These are phyloP conservation scores for Ogataea glucozyma DNA, from an alignment of 805 yeast species.

Conservation along the genomic window DNA sequence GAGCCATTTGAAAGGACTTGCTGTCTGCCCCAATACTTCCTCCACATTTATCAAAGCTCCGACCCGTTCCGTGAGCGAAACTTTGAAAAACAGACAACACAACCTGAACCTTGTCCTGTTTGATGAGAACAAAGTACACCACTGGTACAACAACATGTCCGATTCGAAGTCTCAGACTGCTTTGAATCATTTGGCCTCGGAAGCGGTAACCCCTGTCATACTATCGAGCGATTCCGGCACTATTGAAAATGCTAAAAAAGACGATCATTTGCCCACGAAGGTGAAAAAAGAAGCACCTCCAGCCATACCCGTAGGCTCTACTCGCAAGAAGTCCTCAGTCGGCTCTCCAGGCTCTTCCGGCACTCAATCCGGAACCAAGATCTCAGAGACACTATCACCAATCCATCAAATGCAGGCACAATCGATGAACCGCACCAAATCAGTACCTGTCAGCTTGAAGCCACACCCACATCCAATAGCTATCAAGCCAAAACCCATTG, in stretches of 20 bases:
- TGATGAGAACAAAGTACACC: not conserved
- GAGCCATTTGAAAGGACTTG: not conserved
- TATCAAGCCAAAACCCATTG: slow-evolving; percentile 31
- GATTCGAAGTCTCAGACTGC: not conserved
- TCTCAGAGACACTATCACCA: not conserved
- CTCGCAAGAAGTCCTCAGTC: not conserved
- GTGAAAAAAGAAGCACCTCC: not conserved
- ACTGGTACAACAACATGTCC: not conserved
- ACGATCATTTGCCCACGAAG: not conserved
- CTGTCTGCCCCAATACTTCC: slow-evolving; percentile 3
- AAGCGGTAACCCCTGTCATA: slow-evolving; percentile 4
- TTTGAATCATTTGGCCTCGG: not conserved
- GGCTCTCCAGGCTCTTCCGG: not conserved
- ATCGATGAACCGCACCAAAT: slow-evolving; percentile 14
- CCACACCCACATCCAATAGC: slow-evolving; percentile 32
- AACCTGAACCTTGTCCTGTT: not conserved
- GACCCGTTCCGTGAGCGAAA: not conserved
- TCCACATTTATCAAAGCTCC: slow-evolving; percentile 2
- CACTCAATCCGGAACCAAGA: not conserved
- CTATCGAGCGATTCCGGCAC: not conserved
- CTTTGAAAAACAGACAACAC: not conserved
- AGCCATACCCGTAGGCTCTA: not conserved
- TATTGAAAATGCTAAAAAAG: not conserved
- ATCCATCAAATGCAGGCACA: slow-evolving; percentile 1
- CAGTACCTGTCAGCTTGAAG: slow-evolving; percentile 13